Base-by-base conservation (phyloP, 2,329 filamentous ascomycete genomes). In the Talaromyces sp. region DNA sequence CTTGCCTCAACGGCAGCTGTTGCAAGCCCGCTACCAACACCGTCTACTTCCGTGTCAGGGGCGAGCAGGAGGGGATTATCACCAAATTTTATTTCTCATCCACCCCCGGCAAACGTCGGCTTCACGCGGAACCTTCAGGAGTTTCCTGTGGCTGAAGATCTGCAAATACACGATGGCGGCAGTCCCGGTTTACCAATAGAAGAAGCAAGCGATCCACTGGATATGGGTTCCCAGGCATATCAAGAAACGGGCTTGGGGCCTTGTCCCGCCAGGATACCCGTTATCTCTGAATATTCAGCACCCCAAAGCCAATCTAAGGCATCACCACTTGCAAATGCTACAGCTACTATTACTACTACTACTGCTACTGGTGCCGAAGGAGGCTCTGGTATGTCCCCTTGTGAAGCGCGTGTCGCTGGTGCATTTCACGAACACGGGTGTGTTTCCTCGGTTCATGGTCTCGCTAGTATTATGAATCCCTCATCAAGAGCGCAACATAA, bases 381-480 rank as follows among this genome's bases (percentile, higher is more conserved):
- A 23, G 31, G 31, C n/a, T 53, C 60, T 16, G 60, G 60, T 12
- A 62, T 75, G 2, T 75, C 73, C 0, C 73, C 73, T 9, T 71
- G 70, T 10, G 73, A 75, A 64, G 73, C 73, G 0, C 69, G 70
- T 44, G 70, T 75, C 27, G 73, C 73, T 1, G 73, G 73, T 14
- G 72, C 75, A 0, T 74, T 74, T 42, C 72, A 74, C 31, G 69
- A 75, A 50, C 69, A 75, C 55, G 73, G 73, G 1, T 72, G 69
- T 47, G 70, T 75, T 5, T 55, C 56, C 16, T 75, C 73, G 27
- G 73, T 75, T 10, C 73, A 75, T 53, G 73, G 73, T 10, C 65
- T 75, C 1, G 70, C 73, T 5, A 73, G 73, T 5, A 75, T 75
- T 61, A 72, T 74, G 68, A 73, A 73, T 61, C 72, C 70, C 3